phyloP scores from a whole-genome alignment of 2,329 filamentous ascomycete genomes.

The Ophiostoma himal-ulmi region DNA sequence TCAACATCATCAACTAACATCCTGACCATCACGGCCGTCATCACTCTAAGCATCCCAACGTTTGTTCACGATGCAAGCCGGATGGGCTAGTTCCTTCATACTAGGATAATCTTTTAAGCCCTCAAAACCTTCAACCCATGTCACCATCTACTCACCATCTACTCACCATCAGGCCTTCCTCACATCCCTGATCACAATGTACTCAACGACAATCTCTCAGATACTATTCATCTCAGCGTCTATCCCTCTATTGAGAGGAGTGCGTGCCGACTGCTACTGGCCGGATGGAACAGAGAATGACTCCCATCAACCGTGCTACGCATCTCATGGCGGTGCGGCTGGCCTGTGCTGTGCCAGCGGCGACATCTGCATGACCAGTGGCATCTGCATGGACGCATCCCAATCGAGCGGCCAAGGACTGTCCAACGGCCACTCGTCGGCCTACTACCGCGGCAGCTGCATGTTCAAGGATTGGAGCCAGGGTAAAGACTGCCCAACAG shows the following conservation, averaged over 20 bases:
- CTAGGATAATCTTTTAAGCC: neutral
- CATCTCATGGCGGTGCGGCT: neutral
- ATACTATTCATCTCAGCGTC: neutral
- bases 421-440: neutral
- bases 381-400: conserved; percentile 19
- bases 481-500: conserved; percentile 18
- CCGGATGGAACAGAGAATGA: conserved; percentile 22
- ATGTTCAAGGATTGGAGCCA: conserved; percentile 18
- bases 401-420: neutral
- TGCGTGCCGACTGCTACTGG: conserved; percentile 24
- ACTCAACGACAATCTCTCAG: neutral
- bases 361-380: conserved; percentile 23
- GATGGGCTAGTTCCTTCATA: neutral
- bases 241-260: neutral
- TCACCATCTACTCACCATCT: neutral
- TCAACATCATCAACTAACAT: no score
- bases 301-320: conserved; percentile 21
- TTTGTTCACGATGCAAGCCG: neutral
- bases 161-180: neutral
- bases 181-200: neutral
- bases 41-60: no score
- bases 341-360: conserved; percentile 25
- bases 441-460: conserved; percentile 25
- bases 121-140: no score
- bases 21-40: no score